These are phyloP conservation scores for Saraca asoca DNA, from an alignment of 331 rosid species.

Conservation along the genomic window DNA sequence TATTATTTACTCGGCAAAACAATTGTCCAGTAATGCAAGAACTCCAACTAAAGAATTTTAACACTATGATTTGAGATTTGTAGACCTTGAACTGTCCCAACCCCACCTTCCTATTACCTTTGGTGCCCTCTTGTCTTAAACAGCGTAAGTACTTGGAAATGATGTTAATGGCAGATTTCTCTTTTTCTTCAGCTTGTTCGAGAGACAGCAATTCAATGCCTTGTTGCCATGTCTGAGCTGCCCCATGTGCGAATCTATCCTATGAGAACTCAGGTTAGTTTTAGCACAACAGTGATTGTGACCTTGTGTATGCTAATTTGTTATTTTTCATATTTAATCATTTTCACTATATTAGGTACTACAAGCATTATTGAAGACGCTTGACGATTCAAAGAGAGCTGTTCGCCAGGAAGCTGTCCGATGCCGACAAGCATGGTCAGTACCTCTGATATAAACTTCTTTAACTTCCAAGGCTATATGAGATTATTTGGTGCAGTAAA, in stretches of 20 bases:
- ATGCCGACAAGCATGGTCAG: constrained; percentile 88
- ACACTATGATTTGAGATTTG: no score
- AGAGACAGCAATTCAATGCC: constrained; percentile 88
- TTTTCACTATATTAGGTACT: constrained; percentile 49
- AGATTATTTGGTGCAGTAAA: background rate
- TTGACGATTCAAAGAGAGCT: constrained; percentile 73
- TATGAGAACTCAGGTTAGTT: constrained; percentile 75
- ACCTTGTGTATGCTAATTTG: background rate
- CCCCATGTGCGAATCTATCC: constrained; percentile 83
- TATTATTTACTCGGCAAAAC: constrained; percentile 1
- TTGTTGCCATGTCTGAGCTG: constrained; percentile 74
- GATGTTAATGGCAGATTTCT: constrained; percentile 30
- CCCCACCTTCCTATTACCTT: background rate
- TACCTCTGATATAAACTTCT: constrained; percentile 6
- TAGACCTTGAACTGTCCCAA: no score
- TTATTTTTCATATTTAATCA: constrained; percentile 13
- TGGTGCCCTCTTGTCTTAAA: constrained; percentile 10
- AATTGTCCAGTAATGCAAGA: background rate
- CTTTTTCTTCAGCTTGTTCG: constrained; percentile 75
- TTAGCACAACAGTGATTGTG: background rate
- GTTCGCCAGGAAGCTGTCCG: constrained; percentile 91
- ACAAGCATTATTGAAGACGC: constrained; percentile 55
- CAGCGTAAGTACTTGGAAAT: constrained; percentile 8
- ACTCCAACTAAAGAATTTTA: no score
- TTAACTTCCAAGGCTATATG: background rate